Evolutionary conservation across 2,329 filamentous ascomycete species (phyloP), one percentile per base, ranked within the genome.

Genomic region (Aureobasidium vineae): DNA sequence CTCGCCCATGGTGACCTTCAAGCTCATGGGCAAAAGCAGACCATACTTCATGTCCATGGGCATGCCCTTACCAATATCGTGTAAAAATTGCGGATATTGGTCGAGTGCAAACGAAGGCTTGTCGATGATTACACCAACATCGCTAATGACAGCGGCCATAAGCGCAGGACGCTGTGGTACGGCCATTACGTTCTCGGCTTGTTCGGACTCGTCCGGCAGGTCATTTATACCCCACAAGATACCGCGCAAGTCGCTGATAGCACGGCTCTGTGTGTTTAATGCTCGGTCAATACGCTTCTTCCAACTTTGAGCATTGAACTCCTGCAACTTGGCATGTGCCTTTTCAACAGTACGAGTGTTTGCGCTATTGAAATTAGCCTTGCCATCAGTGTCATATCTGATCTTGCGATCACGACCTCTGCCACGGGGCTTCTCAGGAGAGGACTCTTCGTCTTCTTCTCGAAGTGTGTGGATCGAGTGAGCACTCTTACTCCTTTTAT

Each of bases 41-140:
- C 92, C 88, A 75, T 98, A 99, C 73, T 94, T 83, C 85, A 92
- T 99, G 73, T 96, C 89, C 69, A 87, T 84, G 0, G 95, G 95
- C 87, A 99, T 96, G 0, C 95, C 95, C 79, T 99, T 99, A n/a
- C 95, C 95, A 67, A 98, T 88, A 56, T 87, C 86, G 74, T 97
- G 85, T 31, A 99, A 81, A 75, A 96, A 99, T 19, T 90, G 85
- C 0, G 94, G 90, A 65, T 94, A 86, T 15, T 97, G 88, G 2
- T 86, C 83, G 67, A 96, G 81, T 0, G 92, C 89, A 75, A 99
- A 99, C 0, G 91, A 94, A 0, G 95, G 95, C 75, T 97, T 97
- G 77, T 98, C 95, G 67, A 99, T 83, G 38, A 87, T 82, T 65
- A 99, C 83, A 69, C 94, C 89, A 38, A 99, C 81, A 75, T 99